Percentiles rank a stretch among this genome's conserved stretches.
phyloP scores from a whole-genome alignment of 2,329 filamentous ascomycete species.

The Ascochyta clinopodiicola region DNA sequence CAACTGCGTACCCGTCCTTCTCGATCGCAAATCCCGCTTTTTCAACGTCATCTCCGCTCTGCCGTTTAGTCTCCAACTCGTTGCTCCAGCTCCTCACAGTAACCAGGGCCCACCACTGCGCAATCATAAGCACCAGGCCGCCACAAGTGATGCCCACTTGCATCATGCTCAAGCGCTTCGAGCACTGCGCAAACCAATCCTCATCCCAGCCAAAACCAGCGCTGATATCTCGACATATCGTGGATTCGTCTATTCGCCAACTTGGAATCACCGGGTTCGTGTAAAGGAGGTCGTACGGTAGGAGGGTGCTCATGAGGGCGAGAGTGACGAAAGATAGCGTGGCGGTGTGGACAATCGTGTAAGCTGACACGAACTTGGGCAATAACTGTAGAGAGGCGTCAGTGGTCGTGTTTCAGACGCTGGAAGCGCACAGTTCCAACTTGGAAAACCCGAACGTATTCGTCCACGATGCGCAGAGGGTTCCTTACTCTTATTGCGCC shows the following conservation, averaged over 20 bases:
- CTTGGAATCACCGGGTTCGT: constrained; percentile 32
- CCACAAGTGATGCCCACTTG: constrained; percentile 31
- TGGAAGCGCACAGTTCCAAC: background rate
- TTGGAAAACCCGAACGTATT: background rate
- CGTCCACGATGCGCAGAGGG: constrained; percentile 2
- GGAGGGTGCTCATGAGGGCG: constrained; percentile 31
- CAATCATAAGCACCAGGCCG: constrained; percentile 35
- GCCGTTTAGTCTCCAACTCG: constrained; percentile 15
- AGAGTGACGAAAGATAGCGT: constrained; percentile 38
- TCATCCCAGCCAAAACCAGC: constrained; percentile 38
- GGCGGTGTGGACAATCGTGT: constrained; percentile 33
- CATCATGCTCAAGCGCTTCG: constrained; percentile 30
- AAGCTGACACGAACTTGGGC: constrained; percentile 34
- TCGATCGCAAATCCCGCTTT: constrained; percentile 17
- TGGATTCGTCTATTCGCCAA: constrained; percentile 28
- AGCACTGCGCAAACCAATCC: constrained; percentile 39
- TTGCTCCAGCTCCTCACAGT: constrained; percentile 39
- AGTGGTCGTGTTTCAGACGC: constrained; percentile 13
- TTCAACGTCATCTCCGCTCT: constrained; percentile 21
- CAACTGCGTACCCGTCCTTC: background rate
- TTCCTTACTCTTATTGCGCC: constrained; percentile 52
- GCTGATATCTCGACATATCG: constrained; percentile 37
- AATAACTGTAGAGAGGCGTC: constrained; percentile 27
- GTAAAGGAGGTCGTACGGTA: constrained; percentile 29
- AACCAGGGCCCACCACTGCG: constrained; percentile 46